Evolutionary conservation across 225 moss, liverwort and hornwort species (phyloP).

Genomic region (Polytrichum formosum): DNA sequence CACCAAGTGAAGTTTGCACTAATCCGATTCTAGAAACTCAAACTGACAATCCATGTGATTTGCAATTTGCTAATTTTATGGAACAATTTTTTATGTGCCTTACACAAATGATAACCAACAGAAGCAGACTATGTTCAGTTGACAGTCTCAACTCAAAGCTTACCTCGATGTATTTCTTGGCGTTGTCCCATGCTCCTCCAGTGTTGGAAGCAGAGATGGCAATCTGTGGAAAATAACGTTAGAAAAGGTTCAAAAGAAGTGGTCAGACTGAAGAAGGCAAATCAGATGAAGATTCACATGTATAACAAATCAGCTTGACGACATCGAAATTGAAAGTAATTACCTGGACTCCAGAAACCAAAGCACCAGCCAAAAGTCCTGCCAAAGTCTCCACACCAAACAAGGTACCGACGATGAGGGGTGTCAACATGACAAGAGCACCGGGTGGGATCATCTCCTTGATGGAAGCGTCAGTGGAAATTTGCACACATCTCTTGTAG

Average conservation of each 20-base stretch:
- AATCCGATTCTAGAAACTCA: no score
- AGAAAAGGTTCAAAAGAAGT: background rate
- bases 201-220: constrained; percentile 68
- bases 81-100: no score
- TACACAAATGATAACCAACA: background rate
- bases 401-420: constrained; percentile 75
- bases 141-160: no score
- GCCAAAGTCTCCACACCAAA: constrained; percentile 86
- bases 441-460: constrained; percentile 97
- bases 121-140: background rate
- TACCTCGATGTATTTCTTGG: constrained; percentile 75
- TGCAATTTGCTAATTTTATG: no score
- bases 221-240: constrained; percentile 24
- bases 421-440: constrained; percentile 82
- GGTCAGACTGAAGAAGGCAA: no score
- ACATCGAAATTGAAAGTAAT: background rate
- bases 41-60: no score
- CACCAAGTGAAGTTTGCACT: no score
- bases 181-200: constrained; percentile 73
- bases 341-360: constrained; percentile 95
- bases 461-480: constrained; percentile 87
- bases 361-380: constrained; percentile 77
- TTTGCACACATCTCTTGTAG: constrained; percentile 89
- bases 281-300: no score
- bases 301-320: no score